Base-by-base conservation (phyloP, 2,329 filamentous ascomycete genomes). In the Colletotrichum sp. region DNA sequence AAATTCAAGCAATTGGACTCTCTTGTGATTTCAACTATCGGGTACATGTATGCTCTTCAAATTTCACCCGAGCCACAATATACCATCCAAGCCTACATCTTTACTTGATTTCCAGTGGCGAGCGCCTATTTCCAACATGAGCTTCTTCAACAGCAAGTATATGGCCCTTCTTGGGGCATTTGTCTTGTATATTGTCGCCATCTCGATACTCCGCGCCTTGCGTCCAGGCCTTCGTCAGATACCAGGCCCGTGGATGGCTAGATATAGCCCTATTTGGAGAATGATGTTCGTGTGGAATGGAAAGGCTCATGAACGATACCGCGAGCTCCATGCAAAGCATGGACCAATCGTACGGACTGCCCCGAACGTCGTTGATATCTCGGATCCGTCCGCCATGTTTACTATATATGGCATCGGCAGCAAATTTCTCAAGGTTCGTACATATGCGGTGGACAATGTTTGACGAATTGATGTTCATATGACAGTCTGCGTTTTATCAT, bases 261-360 rank as follows among this genome's bases (percentile, higher is more conserved):
- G 55, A 26, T 59, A 9, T 28, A 26, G 9, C 24, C 2, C 13
- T n/a, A 0, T 59, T 3, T 59, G 55, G 55, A 26, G 26, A 0
- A 86, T 86, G 82, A 91, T 92, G 3, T 26, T 21, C 0, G 30
- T 34, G 18, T 34, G 60, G 60, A 34, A 59, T 2, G 24, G 26
- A 2, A 59, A 59, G 0, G 16, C 26, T 16, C 55, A 59, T 18
- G 6, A 28, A 18, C 24, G 16, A 18, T 26, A 59, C 16, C 55
- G 21, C 1, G 13, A 28, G 7, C 24, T 59, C 0, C 55, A 59
- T 59, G 55, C 13, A 3, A 28, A 28, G 21, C 1, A 59, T 59
- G 55, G 55, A 24, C 13, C 7, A 24, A 59, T 59, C 12, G 55
- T 59, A 2, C 21, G 55, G 2, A 59, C 26, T 28, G 55, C 24